Conservation (phyloP, 768 basidiomycete species). For the Glaciozyma antarctica region DNA sequence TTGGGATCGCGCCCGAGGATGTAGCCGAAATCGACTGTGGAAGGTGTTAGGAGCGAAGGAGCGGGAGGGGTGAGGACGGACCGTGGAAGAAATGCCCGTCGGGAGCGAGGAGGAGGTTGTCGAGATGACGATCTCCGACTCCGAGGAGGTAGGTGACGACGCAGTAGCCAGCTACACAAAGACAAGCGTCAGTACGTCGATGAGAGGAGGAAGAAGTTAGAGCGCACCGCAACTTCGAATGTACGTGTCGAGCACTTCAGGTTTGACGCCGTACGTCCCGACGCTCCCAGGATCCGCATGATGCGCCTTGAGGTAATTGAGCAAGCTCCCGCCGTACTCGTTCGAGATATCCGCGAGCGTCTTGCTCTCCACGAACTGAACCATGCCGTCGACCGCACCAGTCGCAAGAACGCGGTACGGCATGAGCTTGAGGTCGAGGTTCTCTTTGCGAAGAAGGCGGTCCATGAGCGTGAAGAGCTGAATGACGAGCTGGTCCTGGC, state of each 20-base stretch:
- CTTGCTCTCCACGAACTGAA: constrained; percentile 89
- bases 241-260: constrained; percentile 88
- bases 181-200: neutral
- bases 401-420: constrained; percentile 92
- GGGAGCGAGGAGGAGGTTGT: constrained; percentile 82
- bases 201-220: neutral
- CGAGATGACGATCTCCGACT: constrained; percentile 92
- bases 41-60: neutral
- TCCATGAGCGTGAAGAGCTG: constrained; percentile 99
- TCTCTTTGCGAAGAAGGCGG: constrained; percentile 80
- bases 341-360: constrained; percentile 89
- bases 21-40: constrained; percentile 89
- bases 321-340: constrained; percentile 58
- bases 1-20: constrained; percentile 96
- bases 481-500: constrained; percentile 95
- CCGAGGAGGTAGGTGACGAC: constrained; percentile 93
- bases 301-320: constrained; percentile 76
- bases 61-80: constrained; percentile 37
- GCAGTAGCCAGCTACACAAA: constrained; percentile 78
- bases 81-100: constrained; percentile 99
- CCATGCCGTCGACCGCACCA: constrained; percentile 85
- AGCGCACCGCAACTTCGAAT: constrained; percentile 85
- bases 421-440: constrained; percentile 79
- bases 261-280: constrained; percentile 89
- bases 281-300: constrained; percentile 91